Conservation (phyloP, 208 protist species). For the Leishmania major region DNA sequence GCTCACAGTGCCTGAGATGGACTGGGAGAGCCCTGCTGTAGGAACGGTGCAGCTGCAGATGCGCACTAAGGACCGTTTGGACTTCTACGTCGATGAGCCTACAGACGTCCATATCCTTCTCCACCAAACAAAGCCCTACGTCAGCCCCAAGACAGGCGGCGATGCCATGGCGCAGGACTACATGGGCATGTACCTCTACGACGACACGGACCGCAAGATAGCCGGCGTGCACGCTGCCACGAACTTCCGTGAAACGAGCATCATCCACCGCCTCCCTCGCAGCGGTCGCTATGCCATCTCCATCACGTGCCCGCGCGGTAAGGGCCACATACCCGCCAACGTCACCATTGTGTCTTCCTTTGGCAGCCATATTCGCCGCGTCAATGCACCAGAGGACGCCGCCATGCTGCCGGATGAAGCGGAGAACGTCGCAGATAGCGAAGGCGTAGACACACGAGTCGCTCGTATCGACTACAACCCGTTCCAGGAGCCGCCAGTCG, state of each 20-base stretch:
- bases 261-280: slow-evolving; percentile 62
- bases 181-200: slow-evolving; percentile 88
- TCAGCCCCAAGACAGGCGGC: slow-evolving; percentile 41
- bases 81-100: slow-evolving; percentile 78
- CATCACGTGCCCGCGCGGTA: slow-evolving; percentile 69
- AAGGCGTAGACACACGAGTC: slow-evolving; percentile 49
- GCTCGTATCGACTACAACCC: slow-evolving; percentile 63
- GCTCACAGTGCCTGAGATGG: slow-evolving; percentile 45
- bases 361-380: slow-evolving; percentile 51
- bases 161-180: slow-evolving; percentile 80
- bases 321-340: slow-evolving; percentile 41
- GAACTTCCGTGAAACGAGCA: slow-evolving; percentile 80
- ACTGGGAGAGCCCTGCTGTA: slow-evolving; percentile 48
- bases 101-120: slow-evolving; percentile 78
- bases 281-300: slow-evolving; percentile 74
- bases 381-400: slow-evolving; percentile 68
- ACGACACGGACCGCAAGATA: slow-evolving; percentile 66
- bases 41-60: slow-evolving; percentile 44
- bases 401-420: slow-evolving; percentile 68
- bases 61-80: slow-evolving; percentile 64
- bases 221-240: slow-evolving; percentile 69
- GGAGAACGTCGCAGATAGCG: slow-evolving; percentile 58
- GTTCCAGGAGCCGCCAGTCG: slow-evolving; percentile 30
- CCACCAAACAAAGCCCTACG: slow-evolving; percentile 60
- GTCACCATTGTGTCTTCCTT: slow-evolving; percentile 57